Base-by-base conservation (phyloP, 257 asterid species). In the Linaria vulgaris region DNA sequence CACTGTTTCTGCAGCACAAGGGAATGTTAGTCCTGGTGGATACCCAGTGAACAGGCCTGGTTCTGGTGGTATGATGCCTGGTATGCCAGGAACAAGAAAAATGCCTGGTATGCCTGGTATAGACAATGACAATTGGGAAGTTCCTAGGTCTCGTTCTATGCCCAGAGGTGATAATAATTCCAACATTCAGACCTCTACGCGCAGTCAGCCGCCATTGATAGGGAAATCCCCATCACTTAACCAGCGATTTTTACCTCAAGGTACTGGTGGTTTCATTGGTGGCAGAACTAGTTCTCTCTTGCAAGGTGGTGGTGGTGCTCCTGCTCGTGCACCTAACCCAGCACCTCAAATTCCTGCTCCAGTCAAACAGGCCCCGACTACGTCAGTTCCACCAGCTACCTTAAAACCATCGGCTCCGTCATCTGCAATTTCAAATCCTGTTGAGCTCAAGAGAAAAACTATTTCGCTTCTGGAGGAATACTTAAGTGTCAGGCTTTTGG, bases 21-120 rank as follows among this genome's bases (percentile, higher is more conserved):
- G 89, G 19, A 73, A 61, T 67, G 48, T 78, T 15, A 75, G 85
- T 68, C 90, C 97, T 12, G 72, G 80, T 37, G 95, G 90, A 25
- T 78, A 79, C 78, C 87, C 95, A 17, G 71, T 85, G 73, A 90
- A 78, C 68, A 84, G 92, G 3, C 91, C 91, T 24, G 97, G 96
- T 53, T 27, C 83, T 23, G 96, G 96, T 50, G 96, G 99, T 30
- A 85, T 90, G 96, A 90, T 90, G 95, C 97, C 99, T 1, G 99
- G 99, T 55, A 87, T 84, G 96, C 97, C 99, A 0, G 97, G 97
- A 56, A 63, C 79, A 37, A 79, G 95, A 72, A 91, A 80, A 78
- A 80, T 92, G 90, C 85, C 96, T 0, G 97, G 95, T 15, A 76
- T 78, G 81, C 88, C 97, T 10, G 95, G 90, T 53, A 55, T 84